Percentiles rank a stretch among this genome's conserved stretches.
These are phyloP conservation scores for Aspergillus viridinutans DNA, from an alignment of 2,329 filamentous ascomycete genomes.

Conservation along the genomic window DNA sequence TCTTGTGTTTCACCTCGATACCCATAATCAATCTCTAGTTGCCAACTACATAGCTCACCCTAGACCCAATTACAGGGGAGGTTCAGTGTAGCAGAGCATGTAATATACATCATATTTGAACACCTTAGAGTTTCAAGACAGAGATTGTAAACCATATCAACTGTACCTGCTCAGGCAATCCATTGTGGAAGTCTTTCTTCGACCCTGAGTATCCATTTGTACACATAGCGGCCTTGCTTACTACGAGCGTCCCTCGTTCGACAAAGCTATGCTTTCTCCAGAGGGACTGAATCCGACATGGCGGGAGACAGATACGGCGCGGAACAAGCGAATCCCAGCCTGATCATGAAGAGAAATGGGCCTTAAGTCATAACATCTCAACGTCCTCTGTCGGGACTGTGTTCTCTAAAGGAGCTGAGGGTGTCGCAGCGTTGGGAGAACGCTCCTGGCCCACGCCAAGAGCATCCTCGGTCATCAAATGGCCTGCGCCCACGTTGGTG, in stretches of 20 bases:
- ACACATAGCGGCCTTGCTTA: background rate
- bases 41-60: background rate
- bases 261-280: background rate
- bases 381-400: slow-evolving; percentile 24
- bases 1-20: slow-evolving; percentile 4
- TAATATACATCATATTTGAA: background rate
- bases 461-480: slow-evolving; percentile 19
- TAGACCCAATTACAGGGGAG: background rate
- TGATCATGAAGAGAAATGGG: background rate
- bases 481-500: slow-evolving; percentile 11
- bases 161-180: too few species aligned
- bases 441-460: slow-evolving; percentile 19
- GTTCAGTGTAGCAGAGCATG: background rate
- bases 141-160: background rate
- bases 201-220: background rate
- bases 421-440: slow-evolving; percentile 17
- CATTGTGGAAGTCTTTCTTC: too few species aligned
- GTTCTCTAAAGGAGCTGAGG: slow-evolving; percentile 12
- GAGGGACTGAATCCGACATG: background rate
- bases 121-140: background rate
- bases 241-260: background rate
- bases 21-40: background rate
- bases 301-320: background rate
- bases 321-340: background rate
- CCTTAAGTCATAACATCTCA: slow-evolving; percentile 24